Evolutionary conservation across 805 yeast genomes (phyloP).

Genomic region (Metschnikowia cerradonensis): DNA sequence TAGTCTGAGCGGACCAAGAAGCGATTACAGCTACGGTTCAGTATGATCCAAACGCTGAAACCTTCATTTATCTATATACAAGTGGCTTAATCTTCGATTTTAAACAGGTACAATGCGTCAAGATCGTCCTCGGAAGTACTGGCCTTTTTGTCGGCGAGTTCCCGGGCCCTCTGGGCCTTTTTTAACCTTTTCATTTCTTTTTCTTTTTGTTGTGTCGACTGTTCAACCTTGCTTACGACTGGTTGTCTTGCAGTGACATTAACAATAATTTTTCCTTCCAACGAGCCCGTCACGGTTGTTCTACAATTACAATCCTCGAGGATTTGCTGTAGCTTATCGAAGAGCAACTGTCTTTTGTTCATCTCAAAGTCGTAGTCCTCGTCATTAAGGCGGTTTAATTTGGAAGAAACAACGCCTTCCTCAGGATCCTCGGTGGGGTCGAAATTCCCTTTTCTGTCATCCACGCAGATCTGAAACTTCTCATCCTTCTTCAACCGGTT

Average conservation of each 20-base stretch:
- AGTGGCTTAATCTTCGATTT: constrained; percentile 32
- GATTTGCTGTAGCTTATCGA: constrained; percentile 22
- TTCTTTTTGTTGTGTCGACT: constrained; percentile 8
- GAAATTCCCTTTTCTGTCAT: constrained; percentile 18
- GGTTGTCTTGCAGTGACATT: constrained; percentile 13
- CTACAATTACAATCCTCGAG: constrained; percentile 30
- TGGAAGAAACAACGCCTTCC: constrained; percentile 6
- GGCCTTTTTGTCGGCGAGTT: constrained; percentile 17
- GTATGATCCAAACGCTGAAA: constrained; percentile 11
- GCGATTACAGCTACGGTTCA: constrained; percentile 11
- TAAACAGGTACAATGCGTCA: constrained; percentile 38
- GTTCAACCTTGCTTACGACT: neutral
- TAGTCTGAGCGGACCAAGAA: neutral
- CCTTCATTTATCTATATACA: constrained; percentile 3
- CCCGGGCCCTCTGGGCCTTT: constrained; percentile 16
- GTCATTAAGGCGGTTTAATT: constrained; percentile 3
- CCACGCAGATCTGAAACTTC: constrained; percentile 26
- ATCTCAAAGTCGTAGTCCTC: constrained; percentile 18
- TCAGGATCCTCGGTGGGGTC: constrained; percentile 14
- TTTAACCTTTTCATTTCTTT: constrained; percentile 17
- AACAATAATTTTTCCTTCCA: constrained; percentile 24
- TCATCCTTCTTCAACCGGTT: constrained; percentile 44
- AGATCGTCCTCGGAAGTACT: constrained; percentile 25
- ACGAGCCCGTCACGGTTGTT: constrained; percentile 24
- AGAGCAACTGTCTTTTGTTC: constrained; percentile 28